These are phyloP conservation scores for Lactifluus hygrophoroides DNA, from an alignment of 768 basidiomycete species.

Conservation along the genomic window DNA sequence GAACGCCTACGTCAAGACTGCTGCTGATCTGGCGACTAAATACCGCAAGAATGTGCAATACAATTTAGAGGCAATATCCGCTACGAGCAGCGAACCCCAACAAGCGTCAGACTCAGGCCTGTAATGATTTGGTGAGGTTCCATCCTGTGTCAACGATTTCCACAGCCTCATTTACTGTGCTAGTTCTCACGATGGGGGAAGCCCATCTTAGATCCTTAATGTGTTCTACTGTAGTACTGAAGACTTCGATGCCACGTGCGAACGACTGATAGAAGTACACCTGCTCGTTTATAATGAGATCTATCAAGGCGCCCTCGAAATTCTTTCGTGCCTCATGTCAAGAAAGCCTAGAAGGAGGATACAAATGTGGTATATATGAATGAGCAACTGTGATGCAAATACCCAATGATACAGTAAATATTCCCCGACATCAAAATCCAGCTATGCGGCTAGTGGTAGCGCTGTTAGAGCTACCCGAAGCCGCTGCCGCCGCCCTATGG, in stretches of 20 bases:
- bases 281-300: neutral
- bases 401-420: neutral
- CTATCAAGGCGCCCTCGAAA: neutral
- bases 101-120: neutral
- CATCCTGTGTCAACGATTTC: neutral
- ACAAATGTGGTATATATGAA: neutral
- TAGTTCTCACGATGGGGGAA: neutral
- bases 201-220: neutral
- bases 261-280: no score
- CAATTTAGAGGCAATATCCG: conserved; percentile 60
- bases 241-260: neutral
- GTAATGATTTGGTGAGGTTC: neutral
- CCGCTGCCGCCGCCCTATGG: neutral
- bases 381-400: neutral
- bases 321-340: no score
- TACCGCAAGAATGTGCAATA: conserved; percentile 92
- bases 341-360: no score
- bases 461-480: neutral
- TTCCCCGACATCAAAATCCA: conserved; percentile 5
- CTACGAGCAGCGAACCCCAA: conserved; percentile 28
- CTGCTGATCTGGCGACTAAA: conserved; percentile 77
- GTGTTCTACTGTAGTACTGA: neutral
- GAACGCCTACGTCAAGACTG: conserved; percentile 67
- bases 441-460: neutral
- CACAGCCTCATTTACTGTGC: neutral